Conservation (phyloP, 306 rosid genomes). For the Vicia villosa region DNA sequence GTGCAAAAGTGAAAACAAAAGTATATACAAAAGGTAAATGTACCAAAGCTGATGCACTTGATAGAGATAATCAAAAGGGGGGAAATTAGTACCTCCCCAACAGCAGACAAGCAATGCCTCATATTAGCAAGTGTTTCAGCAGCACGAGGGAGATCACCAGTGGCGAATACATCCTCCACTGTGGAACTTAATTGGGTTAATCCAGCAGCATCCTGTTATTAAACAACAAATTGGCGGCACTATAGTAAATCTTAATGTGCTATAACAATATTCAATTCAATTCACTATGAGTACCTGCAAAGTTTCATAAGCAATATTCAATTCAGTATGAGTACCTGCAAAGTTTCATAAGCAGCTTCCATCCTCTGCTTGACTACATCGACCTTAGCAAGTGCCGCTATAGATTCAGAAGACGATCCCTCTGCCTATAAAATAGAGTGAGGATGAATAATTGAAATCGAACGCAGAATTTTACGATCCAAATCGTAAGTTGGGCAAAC, state of each 20-base stretch:
- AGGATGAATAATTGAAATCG: neutral
- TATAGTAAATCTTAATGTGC: neutral
- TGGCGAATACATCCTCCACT: slow-evolving; percentile 96
- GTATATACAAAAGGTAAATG: slow-evolving; percentile 6
- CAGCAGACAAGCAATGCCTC: slow-evolving; percentile 99
- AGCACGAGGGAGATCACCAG: slow-evolving; percentile 97
- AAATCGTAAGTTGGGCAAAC: slow-evolving; percentile 34
- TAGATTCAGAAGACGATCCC: slow-evolving; percentile 96
- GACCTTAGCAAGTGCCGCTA: slow-evolving; percentile 90
- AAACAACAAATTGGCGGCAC: slow-evolving; percentile 12
- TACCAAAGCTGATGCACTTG: slow-evolving; percentile 2
- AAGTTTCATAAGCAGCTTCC: slow-evolving; percentile 95
- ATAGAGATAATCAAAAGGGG: slow-evolving; percentile 2
- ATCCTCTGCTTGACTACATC: slow-evolving; percentile 96
- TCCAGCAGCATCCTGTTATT: slow-evolving; percentile 94
- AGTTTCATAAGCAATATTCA: too few species aligned
- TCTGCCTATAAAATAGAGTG: slow-evolving; percentile 63
- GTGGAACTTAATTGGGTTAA: slow-evolving; percentile 93
- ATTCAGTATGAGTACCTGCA: slow-evolving; percentile 61
- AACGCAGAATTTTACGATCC: neutral
- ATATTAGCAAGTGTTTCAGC: slow-evolving; percentile 96
- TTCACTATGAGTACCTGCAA: too few species aligned
- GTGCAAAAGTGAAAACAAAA: neutral
- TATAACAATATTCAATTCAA: neutral
- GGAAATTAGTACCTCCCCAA: slow-evolving; percentile 75